phyloP scores from a whole-genome alignment of 805 yeast genomes.

The Monosporozyma servazzii region DNA sequence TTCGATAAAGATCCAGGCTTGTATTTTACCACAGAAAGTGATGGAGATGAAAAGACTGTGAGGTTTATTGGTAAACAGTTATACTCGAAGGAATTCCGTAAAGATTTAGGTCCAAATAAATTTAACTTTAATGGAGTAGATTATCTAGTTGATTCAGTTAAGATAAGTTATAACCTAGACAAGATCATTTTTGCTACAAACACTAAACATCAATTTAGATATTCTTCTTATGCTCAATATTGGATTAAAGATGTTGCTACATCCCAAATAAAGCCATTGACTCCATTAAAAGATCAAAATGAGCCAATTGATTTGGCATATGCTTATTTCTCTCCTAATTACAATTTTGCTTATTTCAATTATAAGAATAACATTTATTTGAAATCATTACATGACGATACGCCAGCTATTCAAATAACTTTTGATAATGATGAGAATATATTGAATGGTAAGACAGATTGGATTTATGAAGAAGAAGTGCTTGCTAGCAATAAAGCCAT shows the following conservation, averaged over 20 bases:
- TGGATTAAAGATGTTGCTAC: conserved; percentile 49
- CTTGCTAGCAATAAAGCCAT: conserved; percentile 46
- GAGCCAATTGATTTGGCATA: conserved; percentile 29
- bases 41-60: conserved; percentile 5
- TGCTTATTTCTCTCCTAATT: conserved; percentile 54
- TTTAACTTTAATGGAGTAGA: conserved; percentile 37
- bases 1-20: conserved; percentile 38
- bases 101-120: conserved; percentile 20
- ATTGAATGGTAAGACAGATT: conserved; percentile 65
- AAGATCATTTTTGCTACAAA: conserved; percentile 52
- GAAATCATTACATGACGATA: conserved; percentile 27
- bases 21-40: conserved; percentile 22
- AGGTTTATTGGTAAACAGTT: conserved; percentile 28
- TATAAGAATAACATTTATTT: conserved; percentile 47
- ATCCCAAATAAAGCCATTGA: conserved; percentile 28
- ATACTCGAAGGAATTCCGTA: conserved; percentile 16
- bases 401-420: conserved; percentile 16
- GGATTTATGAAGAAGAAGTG: conserved; percentile 83
- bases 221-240: conserved; percentile 52
- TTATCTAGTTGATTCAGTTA: conserved; percentile 33
- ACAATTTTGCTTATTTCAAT: conserved; percentile 48
- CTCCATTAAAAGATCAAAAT: conserved; percentile 9
- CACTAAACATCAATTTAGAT: conserved; percentile 47
- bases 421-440: conserved; percentile 45
- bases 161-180: conserved; percentile 38